Conservation (phyloP, 75 land plant genomes). For the Isoetes taiwanensis region DNA sequence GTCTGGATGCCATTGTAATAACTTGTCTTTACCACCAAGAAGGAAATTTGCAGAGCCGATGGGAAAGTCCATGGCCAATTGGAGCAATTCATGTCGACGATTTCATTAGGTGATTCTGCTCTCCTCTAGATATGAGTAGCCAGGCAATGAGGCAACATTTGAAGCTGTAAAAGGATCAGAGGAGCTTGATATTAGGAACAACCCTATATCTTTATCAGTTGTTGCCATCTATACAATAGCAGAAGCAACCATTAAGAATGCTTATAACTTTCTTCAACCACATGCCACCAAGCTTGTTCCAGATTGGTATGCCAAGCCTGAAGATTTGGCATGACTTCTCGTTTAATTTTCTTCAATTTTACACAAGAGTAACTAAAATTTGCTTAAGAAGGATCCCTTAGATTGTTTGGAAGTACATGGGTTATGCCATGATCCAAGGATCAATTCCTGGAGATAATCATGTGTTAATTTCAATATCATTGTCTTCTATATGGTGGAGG, state of each 20-base stretch:
- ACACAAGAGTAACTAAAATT: no score
- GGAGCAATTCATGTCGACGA: slow-evolving; percentile 1
- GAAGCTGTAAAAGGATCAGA: neutral
- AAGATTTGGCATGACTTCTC: neutral
- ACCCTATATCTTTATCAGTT: neutral
- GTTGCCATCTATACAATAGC: slow-evolving; percentile 1
- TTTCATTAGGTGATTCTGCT: neutral
- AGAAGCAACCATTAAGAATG: neutral
- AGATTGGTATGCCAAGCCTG: slow-evolving; percentile 1
- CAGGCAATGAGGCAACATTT: neutral
- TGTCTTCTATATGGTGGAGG: no score
- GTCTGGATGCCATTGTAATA: no score
- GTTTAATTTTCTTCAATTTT: no score
- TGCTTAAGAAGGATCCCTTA: no score
- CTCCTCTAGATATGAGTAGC: neutral
- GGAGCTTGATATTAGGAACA: slow-evolving; percentile 7
- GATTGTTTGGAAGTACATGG: no score
- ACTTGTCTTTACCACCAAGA: no score
- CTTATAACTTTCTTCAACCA: neutral
- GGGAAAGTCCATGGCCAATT: slow-evolving; percentile 4
- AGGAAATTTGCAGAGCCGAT: slow-evolving; percentile 4
- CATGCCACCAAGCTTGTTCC: neutral
- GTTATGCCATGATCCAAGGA: no score
- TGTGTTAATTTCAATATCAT: no score
- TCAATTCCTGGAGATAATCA: no score